phyloP scores from a whole-genome alignment of 164 flowering plant genomes.

The Berberis thunbergii region DNA sequence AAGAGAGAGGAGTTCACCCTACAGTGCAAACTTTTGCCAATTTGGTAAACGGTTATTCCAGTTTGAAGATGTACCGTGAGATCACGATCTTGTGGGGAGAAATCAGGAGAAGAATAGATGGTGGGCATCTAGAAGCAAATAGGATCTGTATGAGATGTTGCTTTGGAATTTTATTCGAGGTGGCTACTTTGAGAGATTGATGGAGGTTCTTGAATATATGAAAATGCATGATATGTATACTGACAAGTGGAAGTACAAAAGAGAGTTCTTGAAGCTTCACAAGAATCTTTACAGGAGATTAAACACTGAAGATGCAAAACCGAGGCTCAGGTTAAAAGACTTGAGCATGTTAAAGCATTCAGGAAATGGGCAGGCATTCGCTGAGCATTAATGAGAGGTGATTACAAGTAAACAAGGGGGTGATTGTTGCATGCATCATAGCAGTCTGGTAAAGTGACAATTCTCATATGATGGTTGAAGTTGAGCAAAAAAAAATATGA shows the following conservation, averaged over 20 bases:
- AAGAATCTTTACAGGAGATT: conserved; percentile 61
- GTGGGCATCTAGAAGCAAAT: conserved; percentile 18
- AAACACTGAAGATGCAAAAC: conserved; percentile 41
- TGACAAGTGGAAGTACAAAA: conserved; percentile 61
- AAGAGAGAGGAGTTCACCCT: conserved; percentile 43
- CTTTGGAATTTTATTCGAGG: conserved; percentile 62
- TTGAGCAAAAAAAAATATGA: too few relatives aligned
- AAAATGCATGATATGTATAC: conserved; percentile 30
- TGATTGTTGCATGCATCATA: too few relatives aligned
- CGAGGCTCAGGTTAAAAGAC: conserved; percentile 64
- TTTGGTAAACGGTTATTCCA: conserved; percentile 48
- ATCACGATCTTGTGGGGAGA: conserved; percentile 88
- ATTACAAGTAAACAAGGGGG: too few relatives aligned
- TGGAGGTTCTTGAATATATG: conserved; percentile 65
- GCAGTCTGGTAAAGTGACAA: too few relatives aligned
- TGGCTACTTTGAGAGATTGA: conserved; percentile 83
- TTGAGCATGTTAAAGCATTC: conserved; percentile 55
- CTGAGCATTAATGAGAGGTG: conserved; percentile 7
- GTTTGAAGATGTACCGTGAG: conserved; percentile 58
- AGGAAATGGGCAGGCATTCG: conserved; percentile 49
- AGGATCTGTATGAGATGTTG: conserved; percentile 59
- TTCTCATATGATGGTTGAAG: too few relatives aligned
- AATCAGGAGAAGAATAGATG: conserved; percentile 49
- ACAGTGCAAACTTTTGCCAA: conserved; percentile 44
- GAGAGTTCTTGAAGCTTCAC: conserved; percentile 65